Conservation (phyloP, 1,284 basidiomycete genomes). For the Pterulicium gracile region DNA sequence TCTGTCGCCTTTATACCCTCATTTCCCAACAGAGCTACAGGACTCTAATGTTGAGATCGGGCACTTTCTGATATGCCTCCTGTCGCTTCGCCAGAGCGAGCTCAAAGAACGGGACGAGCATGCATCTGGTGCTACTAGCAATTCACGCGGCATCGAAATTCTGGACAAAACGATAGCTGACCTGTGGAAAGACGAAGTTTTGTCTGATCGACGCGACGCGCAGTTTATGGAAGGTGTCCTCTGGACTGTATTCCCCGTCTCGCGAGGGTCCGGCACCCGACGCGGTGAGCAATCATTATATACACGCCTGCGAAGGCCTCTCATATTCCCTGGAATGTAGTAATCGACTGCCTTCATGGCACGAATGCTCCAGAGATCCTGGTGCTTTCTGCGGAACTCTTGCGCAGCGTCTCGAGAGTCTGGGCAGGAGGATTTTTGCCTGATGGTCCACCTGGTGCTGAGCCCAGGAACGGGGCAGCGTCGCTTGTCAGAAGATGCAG, state of each 20-base stretch:
- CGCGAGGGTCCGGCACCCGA: not conserved
- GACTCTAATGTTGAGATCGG: not conserved
- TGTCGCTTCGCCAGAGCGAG: not conserved
- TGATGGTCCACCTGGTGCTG: not conserved
- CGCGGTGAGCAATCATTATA: not conserved
- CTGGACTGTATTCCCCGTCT: not conserved
- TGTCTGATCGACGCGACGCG: not conserved
- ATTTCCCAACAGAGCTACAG: not conserved
- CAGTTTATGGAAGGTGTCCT: not conserved
- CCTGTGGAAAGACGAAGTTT: not conserved
- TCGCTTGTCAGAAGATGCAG: too few relatives aligned
- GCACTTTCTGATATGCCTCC: not conserved
- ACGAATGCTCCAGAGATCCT: not conserved
- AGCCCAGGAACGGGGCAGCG: too few relatives aligned
- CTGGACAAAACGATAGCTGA: not conserved
- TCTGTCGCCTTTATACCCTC: not conserved
- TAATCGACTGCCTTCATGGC: not conserved
- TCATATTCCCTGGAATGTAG: not conserved
- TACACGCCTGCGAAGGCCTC: not conserved
- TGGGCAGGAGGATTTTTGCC: not conserved
- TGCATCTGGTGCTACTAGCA: not conserved
- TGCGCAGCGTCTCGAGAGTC: not conserved
- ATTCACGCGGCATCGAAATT: not conserved
- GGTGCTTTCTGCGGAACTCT: not conserved
- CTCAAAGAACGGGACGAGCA: not conserved